Evolutionary conservation across 2,329 filamentous ascomycete species (phyloP).

Genomic region (Hypoxylon sp.): DNA sequence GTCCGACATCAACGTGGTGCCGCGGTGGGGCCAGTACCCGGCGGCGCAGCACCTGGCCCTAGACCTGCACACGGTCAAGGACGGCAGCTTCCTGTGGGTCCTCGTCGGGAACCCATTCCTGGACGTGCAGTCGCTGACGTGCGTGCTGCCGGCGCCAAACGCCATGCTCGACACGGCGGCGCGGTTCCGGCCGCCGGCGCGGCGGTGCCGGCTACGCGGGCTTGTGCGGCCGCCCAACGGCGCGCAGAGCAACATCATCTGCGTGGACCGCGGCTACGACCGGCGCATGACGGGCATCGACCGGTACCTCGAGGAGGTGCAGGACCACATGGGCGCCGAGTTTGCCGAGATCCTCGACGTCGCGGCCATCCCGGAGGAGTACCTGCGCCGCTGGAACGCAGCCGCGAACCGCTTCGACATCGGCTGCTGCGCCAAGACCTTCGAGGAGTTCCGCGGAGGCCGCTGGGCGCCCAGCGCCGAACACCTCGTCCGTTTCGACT

Average conservation of each 20-base stretch:
- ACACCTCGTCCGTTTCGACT: conserved; percentile 21
- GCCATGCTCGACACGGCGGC: conserved; percentile 12
- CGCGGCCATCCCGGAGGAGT: not conserved
- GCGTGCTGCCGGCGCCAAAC: conserved; percentile 17
- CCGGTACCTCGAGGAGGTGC: conserved; percentile 18
- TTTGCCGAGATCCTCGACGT: conserved; percentile 3
- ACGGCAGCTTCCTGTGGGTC: conserved; percentile 17
- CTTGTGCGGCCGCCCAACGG: conserved; percentile 14
- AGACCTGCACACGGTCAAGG: conserved; percentile 24
- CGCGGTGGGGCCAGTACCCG: conserved; percentile 14
- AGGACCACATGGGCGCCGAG: conserved; percentile 4
- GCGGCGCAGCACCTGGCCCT: conserved; percentile 17
- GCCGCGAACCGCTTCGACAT: conserved; percentile 8
- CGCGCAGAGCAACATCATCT: conserved; percentile 26
- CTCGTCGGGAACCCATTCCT: conserved; percentile 4
- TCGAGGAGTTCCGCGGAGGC: conserved; percentile 30
- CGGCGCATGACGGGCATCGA: conserved; percentile 22
- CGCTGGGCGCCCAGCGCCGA: conserved; percentile 28
- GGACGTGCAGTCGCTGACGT: conserved; percentile 20
- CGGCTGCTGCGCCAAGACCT: conserved; percentile 14
- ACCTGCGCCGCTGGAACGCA: conserved; percentile 14
- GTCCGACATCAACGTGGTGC: not conserved
- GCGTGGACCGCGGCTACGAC: conserved; percentile 20
- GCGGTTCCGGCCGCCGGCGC: conserved; percentile 25
- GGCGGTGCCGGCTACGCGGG: conserved; percentile 20